Conservation (phyloP, 176 grass and related monocot species). For the Avena insularis region DNA sequence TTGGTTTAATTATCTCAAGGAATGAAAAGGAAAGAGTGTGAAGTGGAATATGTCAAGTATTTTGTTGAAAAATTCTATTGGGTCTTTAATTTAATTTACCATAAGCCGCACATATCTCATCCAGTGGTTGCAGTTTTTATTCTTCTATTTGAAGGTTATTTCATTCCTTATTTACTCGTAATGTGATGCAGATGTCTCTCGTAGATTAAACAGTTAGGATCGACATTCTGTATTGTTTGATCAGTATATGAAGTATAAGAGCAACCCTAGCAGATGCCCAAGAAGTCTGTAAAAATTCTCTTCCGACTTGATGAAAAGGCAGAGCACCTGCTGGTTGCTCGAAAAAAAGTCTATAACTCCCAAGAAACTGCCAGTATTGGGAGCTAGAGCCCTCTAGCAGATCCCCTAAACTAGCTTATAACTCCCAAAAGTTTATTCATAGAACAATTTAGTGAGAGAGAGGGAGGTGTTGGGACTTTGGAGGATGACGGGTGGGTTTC, state of each 20-base stretch:
- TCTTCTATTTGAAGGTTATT: background rate
- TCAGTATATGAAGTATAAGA: background rate
- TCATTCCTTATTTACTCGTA: conserved; percentile 8
- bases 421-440: too few species aligned
- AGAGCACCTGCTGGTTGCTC: too few species aligned
- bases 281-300: too few species aligned
- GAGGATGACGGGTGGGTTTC: too few species aligned
- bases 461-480: too few species aligned
- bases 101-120: background rate
- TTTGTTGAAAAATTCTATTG: background rate
- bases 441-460: too few species aligned
- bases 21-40: background rate
- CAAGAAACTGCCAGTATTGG: too few species aligned
- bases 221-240: background rate
- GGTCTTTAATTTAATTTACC: conserved; percentile 1
- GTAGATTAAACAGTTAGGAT: conserved; percentile 14
- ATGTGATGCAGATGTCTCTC: background rate
- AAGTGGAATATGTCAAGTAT: background rate
- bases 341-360: too few species aligned
- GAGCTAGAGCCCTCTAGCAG: too few species aligned
- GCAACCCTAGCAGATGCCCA: too few species aligned
- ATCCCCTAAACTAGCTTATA: too few species aligned
- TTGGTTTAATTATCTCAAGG: background rate
- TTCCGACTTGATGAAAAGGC: too few species aligned
- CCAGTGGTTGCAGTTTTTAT: conserved; percentile 11